A percentile compares a stretch with the other conserved stretches of the same genome.
Evolutionary conservation across 2,329 filamentous ascomycete genomes (phyloP).

Genomic region (Fusarium torulosum): DNA sequence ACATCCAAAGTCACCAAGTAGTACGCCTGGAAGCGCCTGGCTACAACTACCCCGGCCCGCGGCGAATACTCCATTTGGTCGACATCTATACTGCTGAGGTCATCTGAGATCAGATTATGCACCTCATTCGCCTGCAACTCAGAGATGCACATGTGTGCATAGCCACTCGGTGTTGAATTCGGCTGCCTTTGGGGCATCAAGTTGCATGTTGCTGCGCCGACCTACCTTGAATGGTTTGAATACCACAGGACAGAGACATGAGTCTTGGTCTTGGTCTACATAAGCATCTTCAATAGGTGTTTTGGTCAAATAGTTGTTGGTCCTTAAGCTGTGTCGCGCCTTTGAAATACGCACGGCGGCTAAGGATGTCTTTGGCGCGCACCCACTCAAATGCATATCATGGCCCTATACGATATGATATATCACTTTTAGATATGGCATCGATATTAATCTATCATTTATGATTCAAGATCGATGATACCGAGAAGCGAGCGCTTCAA

Average conservation of each 20-base stretch:
- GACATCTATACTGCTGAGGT: conserved; percentile 1
- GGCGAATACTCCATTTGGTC: background rate
- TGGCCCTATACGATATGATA: conserved; percentile 1
- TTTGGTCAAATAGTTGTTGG: background rate
- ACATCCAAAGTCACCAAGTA: conserved; percentile 1
- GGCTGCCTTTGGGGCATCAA: background rate
- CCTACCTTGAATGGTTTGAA: background rate
- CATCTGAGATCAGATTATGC: conserved; percentile 13
- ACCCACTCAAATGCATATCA: conserved; percentile 9
- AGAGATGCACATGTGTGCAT: conserved; percentile 12
- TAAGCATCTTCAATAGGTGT: background rate
- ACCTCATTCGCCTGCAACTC: conserved; percentile 6
- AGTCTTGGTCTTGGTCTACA: background rate
- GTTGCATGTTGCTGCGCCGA: background rate
- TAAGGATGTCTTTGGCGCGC: background rate
- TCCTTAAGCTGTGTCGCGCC: background rate
- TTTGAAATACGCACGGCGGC: background rate
- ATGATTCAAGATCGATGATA: background rate
- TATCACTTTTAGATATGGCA: background rate
- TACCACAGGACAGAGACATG: background rate
- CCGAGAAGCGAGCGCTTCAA: background rate
- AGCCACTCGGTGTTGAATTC: conserved; percentile 7
- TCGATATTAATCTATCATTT: conserved; percentile 1
- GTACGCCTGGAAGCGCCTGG: conserved; percentile 6
- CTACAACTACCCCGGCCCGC: conserved; percentile 13